Evolutionary conservation across 768 basidiomycete genomes (phyloP), one percentile per base, ranked within the genome.

Genomic region (Rhodotorula graminis): DNA sequence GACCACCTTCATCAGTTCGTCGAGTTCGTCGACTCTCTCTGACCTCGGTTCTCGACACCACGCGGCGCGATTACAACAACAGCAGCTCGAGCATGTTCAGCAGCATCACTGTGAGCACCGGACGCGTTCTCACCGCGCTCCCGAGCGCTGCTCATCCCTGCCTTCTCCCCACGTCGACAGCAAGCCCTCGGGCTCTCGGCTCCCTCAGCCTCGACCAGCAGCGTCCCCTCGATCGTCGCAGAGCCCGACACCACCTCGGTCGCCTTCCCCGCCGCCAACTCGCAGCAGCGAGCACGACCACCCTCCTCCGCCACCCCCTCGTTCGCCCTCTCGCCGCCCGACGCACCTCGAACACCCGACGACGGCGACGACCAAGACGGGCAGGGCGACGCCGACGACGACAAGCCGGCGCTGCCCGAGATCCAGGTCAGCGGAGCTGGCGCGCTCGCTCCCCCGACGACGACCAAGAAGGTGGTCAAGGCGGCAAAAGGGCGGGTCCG

Each of bases 401-500:
- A 49, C 50, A 6, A 27, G 25, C 46, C 37, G 55, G 37, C 61
- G 1, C 37, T 61, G 65, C 49, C 59, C 4, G 21, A 23, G 10
- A 40, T 66, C 62, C 29, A 9, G 11, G 47, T 63, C 55, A 58
- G 61, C 49, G 61, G 61, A 0, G n/a, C 47, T 3, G 47, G 47
- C 12, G 61, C 61, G 5, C 67, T 75, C 31, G 65, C 85, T 6
- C 83, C 85, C 15, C 88, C 89, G 2, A 83, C 85, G n/a, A 84
- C 85, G 16, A 90, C 90, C 25, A 88, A 84, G 76, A 77, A 79
- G 61, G 77, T 78, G 29, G 79, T 77, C 62, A 81, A 79, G 64
- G 83, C 87, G 31, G 85, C 84, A 44, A 97, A 94, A 82, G 93
- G 96, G 1, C 91, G 88, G 10, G 85, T 99, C 9, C 91, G 88